Evolutionary conservation across 2,329 filamentous ascomycete genomes (phyloP), one percentile per base, ranked within the genome.

Genomic region (Huntiella decipiens): DNA sequence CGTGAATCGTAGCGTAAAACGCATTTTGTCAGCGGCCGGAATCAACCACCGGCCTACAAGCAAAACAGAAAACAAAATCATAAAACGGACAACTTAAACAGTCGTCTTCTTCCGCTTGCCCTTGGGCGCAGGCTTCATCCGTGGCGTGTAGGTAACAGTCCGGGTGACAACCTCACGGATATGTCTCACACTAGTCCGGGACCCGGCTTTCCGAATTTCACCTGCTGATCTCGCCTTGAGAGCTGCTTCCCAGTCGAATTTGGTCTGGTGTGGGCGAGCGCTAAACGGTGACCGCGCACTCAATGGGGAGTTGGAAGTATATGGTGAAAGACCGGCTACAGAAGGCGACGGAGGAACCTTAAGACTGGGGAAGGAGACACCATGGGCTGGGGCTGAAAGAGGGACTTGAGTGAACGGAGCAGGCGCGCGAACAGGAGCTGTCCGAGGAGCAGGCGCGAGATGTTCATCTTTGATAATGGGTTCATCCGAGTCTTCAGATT

Each of bases 81-180:
- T 28, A 35, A 28, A 19, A 13, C 17, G 35, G 28, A 33, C 13
- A 3, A 15, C 17, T 28, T 28, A 28, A 28, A 28, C 22, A 28
- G 22, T 28, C 42, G 69, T 61, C 67, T 84, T 92, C 65, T 87
- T 79, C 65, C 86, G 77, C 72, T 95, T 96, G 52, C 87, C 87
- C 61, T 87, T 87, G 5, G 86, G 88, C 34, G 87, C 85, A 17
- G 87, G 83, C 53, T 86, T 82, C 65, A 96, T 83, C 53, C 79
- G 70, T 51, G 77, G 81, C 59, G 83, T 93, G 62, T 92, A 94
- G 36, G 84, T 94, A 50, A 94, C 83, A 12, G 86, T 95, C 54
- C 86, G 74, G n/a, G 87, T 95, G 45, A 95, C 82, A 4, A 95
- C 85, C 60, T 95, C 86, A 46, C 84, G 71, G 49, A 95, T 85